Base-by-base conservation (phyloP, 2,329 filamentous ascomycete genomes). In the Hypoxylon rubiginosum region DNA sequence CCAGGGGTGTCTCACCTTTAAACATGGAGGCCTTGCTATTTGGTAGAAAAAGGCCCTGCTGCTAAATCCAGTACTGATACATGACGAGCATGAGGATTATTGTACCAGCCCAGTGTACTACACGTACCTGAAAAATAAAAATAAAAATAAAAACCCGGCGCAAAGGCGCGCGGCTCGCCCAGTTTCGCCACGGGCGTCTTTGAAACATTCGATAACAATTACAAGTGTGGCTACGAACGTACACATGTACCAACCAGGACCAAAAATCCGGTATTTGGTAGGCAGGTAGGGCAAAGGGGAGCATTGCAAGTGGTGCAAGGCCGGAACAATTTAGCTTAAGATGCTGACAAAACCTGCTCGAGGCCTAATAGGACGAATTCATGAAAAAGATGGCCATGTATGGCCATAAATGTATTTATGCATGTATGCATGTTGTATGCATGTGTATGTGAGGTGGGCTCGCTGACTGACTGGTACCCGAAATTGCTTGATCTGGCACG, bases 401-500 rank as follows among this genome's bases (percentile, higher is more conserved):
- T 54, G 36, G 34, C 36, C 36, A 53, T 4, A 32, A 48, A 50
- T n/a, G 10, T 59, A 54, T 43, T n/a, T 45, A 39, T 28, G 46
- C 36, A 32, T 50, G 19, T 24, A 58, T 34, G 32, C 13, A 11
- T 34, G 13, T 11, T 34, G 32, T 30, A 30, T n/a, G n/a, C n/a
- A n/a, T n/a, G n/a, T 51, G 55, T 51, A 45, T 17, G n/a, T 26
- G 50, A 56, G 46, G 28, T 15, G 43, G 4, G 21, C 19, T 10
- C 46, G 26, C 30, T 59, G 57, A 54, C 62, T 63, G 46, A 65
- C 63, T 49, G 39, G n/a, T 43, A 54, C 61, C 60, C 59, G 46
- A 63, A 58, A 66, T 67, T 68, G 59, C 67, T 70, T 63, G 59
- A 68, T 70, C 62, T 69, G 58, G 67, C 67, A 69, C 64, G 64